A percentile compares a stretch with the other conserved stretches of the same genome.
Evolutionary conservation across 192 early-diverging fungal species (phyloP).

Genomic region (Rhizoclosmatium sp.): DNA sequence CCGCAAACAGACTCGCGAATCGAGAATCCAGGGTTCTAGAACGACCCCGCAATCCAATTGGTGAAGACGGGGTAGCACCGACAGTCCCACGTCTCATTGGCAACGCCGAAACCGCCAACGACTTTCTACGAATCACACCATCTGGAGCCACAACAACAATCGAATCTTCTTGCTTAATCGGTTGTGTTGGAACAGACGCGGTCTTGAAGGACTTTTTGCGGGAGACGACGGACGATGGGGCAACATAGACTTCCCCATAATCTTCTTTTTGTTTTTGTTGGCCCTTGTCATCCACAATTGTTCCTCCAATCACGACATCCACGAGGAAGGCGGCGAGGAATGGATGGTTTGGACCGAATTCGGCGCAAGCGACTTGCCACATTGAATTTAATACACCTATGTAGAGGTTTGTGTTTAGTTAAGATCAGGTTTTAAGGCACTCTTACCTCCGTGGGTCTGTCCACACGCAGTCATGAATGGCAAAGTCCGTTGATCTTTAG

Average conservation of each 20-base stretch:
- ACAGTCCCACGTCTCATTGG: background rate
- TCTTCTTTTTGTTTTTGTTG: background rate
- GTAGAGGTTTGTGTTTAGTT: too few species aligned
- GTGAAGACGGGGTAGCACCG: background rate
- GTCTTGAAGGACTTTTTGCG: background rate
- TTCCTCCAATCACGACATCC: slow-evolving; percentile 36
- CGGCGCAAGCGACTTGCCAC: slow-evolving; percentile 38
- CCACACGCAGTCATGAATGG: slow-evolving; percentile 29
- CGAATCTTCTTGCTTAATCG: background rate
- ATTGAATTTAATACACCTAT: slow-evolving; percentile 13
- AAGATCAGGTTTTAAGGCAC: too few species aligned
- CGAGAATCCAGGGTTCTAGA: slow-evolving; percentile 2
- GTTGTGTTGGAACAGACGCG: background rate
- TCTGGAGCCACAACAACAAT: slow-evolving; percentile 24
- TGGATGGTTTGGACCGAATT: slow-evolving; percentile 31
- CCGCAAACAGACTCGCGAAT: background rate
- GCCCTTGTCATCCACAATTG: slow-evolving; percentile 11
- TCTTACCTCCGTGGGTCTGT: slow-evolving; percentile 15
- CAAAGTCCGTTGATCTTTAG: slow-evolving; percentile 8
- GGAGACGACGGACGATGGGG: background rate
- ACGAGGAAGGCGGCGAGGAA: slow-evolving; percentile 36
- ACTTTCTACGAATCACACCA: slow-evolving; percentile 33
- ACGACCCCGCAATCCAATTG: background rate
- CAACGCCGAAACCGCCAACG: slow-evolving; percentile 6
- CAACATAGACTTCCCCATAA: background rate